These are phyloP conservation scores for Rosa chinensis DNA, from an alignment of 306 rosid species.

Conservation along the genomic window DNA sequence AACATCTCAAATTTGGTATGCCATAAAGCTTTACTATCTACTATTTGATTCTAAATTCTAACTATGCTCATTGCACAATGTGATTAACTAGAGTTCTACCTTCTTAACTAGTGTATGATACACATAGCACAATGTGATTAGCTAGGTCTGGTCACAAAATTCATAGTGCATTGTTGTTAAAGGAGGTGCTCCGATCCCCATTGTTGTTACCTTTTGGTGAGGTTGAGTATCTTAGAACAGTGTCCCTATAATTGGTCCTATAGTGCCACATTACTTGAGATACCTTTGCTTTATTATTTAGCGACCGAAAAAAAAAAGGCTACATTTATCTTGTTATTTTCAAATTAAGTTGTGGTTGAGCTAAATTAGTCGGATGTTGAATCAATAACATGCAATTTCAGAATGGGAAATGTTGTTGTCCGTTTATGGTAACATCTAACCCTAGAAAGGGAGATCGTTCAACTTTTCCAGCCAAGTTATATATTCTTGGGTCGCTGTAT, in stretches of 20 bases:
- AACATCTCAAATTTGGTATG: too few species aligned
- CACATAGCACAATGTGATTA: background rate
- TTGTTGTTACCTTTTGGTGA: background rate
- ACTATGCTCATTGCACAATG: too few species aligned
- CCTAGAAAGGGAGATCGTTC: background rate
- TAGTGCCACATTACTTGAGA: background rate
- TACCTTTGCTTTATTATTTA: background rate
- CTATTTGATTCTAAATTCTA: too few species aligned
- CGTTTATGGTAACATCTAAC: background rate
- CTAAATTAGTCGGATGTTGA: background rate
- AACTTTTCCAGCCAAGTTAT: slow-evolving; percentile 9
- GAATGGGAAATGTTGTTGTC: background rate
- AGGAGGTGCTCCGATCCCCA: background rate
- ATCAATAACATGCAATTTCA: background rate
- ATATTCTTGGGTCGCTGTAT: background rate
- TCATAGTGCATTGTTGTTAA: background rate
- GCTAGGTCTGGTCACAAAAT: background rate
- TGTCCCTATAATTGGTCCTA: background rate
- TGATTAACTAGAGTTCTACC: too few species aligned
- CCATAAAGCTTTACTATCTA: too few species aligned
- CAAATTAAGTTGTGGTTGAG: slow-evolving; percentile 3
- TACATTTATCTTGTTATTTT: background rate
- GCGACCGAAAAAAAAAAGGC: background rate
- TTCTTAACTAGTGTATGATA: background rate
- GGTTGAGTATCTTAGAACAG: background rate